A percentile compares a stretch with the other conserved stretches of the same genome.
Evolutionary conservation across 768 basidiomycete species (phyloP).

Genomic region (Tremella mesenterica): DNA sequence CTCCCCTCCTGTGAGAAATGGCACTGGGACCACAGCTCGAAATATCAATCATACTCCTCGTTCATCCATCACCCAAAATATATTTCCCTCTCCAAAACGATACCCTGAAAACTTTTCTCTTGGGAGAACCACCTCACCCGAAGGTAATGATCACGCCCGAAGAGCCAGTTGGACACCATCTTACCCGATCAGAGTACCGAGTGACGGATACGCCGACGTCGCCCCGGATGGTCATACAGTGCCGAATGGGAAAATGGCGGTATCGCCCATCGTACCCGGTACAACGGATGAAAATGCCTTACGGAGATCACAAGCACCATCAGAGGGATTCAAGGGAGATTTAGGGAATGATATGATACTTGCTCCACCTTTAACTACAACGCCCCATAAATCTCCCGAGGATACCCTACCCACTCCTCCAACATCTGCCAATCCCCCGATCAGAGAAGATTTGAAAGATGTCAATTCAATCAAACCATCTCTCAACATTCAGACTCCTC

Average conservation of each 20-base stretch:
- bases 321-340: conserved; percentile 1
- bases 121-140: conserved; percentile 18
- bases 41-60: conserved; percentile 15
- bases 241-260: not conserved
- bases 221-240: conserved; percentile 25
- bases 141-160: not conserved
- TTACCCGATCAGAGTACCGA: conserved; percentile 26
- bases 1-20: no score
- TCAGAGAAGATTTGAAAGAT: not conserved
- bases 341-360: conserved; percentile 2
- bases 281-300: conserved; percentile 22
- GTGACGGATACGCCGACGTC: conserved; percentile 24
- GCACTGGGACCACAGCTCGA: no score
- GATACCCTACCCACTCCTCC: conserved; percentile 2
- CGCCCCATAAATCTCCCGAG: not conserved
- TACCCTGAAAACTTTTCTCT: conserved; percentile 27
- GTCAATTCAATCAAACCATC: not conserved
- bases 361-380: not conserved
- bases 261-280: not conserved
- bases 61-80: conserved; percentile 1
- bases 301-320: not conserved
- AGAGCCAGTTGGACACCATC: conserved; percentile 23
- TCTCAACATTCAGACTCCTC: not conserved
- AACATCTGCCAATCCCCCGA: not conserved
- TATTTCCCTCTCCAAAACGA: conserved; percentile 15